These are phyloP conservation scores for Cladobotryum protrusum DNA, from an alignment of 2,329 filamentous ascomycete genomes.

Conservation along the genomic window DNA sequence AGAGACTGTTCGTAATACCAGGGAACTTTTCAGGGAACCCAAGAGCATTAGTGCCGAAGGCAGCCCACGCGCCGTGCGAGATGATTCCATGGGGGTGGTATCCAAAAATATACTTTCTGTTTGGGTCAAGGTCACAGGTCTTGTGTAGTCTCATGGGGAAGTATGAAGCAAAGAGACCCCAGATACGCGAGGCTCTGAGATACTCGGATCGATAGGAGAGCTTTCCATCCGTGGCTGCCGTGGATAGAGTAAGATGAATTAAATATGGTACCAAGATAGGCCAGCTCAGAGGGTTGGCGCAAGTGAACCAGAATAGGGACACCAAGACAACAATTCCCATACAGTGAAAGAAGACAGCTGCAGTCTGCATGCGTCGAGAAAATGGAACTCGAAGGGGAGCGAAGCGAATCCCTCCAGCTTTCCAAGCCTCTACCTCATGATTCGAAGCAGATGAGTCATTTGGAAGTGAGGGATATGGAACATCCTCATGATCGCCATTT, in stretches of 20 bases:
- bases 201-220: slow-evolving; percentile 69
- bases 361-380: slow-evolving; percentile 66
- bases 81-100: slow-evolving; percentile 98
- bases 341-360: slow-evolving; percentile 69
- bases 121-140: slow-evolving; percentile 69
- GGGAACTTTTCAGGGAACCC: slow-evolving; percentile 85
- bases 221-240: slow-evolving; percentile 67
- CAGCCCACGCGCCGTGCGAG: slow-evolving; percentile 87
- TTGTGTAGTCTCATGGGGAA: slow-evolving; percentile 87
- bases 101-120: slow-evolving; percentile 90
- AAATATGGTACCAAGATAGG: slow-evolving; percentile 71
- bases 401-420: slow-evolving; percentile 62
- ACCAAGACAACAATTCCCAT: slow-evolving; percentile 64
- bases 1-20: slow-evolving; percentile 85
- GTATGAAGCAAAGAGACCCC: slow-evolving; percentile 87
- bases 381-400: slow-evolving; percentile 73
- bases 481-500: slow-evolving; percentile 6
- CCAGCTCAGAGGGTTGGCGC: slow-evolving; percentile 89
- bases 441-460: slow-evolving; percentile 12
- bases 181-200: slow-evolving; percentile 66
- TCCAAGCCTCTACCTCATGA: slow-evolving; percentile 28
- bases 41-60: slow-evolving; percentile 84
- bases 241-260: slow-evolving; percentile 75
- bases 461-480: slow-evolving; percentile 24
- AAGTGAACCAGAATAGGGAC: slow-evolving; percentile 82